phyloP scores from a whole-genome alignment of 139 green algal species.

The Coccomyxa sp. region DNA sequence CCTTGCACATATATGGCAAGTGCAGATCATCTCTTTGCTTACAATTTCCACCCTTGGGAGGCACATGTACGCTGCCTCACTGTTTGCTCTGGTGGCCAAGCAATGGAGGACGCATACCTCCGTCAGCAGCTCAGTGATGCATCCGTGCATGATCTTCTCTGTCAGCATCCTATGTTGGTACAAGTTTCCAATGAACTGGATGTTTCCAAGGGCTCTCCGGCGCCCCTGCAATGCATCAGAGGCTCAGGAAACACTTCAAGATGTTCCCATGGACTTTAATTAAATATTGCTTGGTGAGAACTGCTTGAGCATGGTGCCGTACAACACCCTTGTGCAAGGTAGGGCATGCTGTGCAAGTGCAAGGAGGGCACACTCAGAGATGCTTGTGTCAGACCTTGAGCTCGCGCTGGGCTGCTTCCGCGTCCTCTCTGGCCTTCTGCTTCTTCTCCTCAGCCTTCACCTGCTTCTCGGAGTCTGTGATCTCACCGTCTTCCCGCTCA shows the following conservation, averaged over 20 bases:
- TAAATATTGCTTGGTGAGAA: too few relatives aligned
- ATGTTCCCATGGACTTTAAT: too few relatives aligned
- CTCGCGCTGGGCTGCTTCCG: conserved; percentile 43
- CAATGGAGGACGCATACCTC: conserved; percentile 30
- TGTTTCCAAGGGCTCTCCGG: conserved; percentile 91
- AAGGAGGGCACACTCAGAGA: neutral
- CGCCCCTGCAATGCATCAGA: too few relatives aligned
- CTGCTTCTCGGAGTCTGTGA: conserved; percentile 22
- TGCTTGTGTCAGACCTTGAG: conserved; percentile 33
- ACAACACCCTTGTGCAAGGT: neutral
- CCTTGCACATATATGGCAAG: neutral
- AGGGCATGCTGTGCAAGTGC: neutral
- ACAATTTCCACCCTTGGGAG: neutral
- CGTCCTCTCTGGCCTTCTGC: conserved; percentile 28
- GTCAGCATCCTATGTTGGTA: conserved; percentile 89
- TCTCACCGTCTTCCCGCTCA: conserved; percentile 54
- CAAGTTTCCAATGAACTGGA: conserved; percentile 95
- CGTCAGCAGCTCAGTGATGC: conserved; percentile 63
- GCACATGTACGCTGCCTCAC: neutral
- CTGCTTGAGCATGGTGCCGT: neutral
- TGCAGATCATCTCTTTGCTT: neutral
- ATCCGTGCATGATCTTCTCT: conserved; percentile 96
- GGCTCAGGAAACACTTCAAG: neutral
- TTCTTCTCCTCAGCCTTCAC: conserved; percentile 26
- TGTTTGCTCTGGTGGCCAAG: too few relatives aligned